Evolutionary conservation across 441 rosid genomes (phyloP), one percentile per base, ranked within the genome.

Genomic region (Corymbia calophylla): DNA sequence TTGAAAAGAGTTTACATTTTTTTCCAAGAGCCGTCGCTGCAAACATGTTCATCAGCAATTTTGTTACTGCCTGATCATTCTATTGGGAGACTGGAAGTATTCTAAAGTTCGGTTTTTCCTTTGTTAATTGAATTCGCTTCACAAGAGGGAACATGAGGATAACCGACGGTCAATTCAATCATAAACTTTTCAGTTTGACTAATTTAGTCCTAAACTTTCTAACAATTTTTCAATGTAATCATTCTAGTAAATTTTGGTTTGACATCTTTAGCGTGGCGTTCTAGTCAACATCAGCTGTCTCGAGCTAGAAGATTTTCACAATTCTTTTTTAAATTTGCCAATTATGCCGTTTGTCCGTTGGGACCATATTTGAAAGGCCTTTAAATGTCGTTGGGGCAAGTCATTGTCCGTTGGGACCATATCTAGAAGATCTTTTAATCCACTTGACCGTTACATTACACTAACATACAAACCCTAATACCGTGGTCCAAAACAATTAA

Each of bases 171-270:
- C 16, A 39, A 73, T 6, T 73, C 29, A 73, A 7, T 35, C 1
- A 0, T 8, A 2, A 68, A 32, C 0, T 68, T 68, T 68, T 32
- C 0, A 4, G 17, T 68, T 68, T 68, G 23, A 2, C 4, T 6
- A 32, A 31, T 68, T 32, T 16, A 31, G 3, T 68, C 3, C 1
- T 32, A 32, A 68, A 31, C 2, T 2, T n/a, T 31, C 16, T 7
- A 10, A 31, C 44, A 18, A 66, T 31, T 73, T 25, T 35, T 70
- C 1, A 70, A 35, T 70, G 3, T 35, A 11, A 7, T 35, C 4
- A 0, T 18, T 32, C 12, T 7, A 6, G 47, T 5, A 1, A 32
- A 19, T 70, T 18, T 32, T 70, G 81, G 2, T 0, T 1, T 1
- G 1, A 23, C 25, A 9, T 56, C 9, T 1, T 1, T 56, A 12